phyloP scores from a whole-genome alignment of 495 filamentous ascomycete species.

The Podospora conica region DNA sequence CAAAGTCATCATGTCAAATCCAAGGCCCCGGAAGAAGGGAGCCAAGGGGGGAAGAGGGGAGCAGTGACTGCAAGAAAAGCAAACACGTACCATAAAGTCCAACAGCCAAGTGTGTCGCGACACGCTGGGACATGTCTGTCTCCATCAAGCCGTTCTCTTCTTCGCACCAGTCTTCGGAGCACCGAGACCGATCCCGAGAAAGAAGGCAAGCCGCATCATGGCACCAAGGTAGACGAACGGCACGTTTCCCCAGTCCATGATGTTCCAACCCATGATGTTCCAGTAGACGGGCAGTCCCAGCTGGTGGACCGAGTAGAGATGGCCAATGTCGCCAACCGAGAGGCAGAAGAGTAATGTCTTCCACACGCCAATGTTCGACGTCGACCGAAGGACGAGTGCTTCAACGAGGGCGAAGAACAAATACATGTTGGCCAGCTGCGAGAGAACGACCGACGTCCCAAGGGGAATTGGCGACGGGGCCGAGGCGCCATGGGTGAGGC shows the following conservation, averaged over 20 bases:
- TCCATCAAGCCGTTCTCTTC: slow-evolving; percentile 18
- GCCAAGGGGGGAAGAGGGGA: neutral
- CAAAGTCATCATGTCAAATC: neutral
- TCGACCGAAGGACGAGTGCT: slow-evolving; percentile 58
- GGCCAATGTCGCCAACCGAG: slow-evolving; percentile 61
- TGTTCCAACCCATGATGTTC: slow-evolving; percentile 52
- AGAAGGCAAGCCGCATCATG: slow-evolving; percentile 48
- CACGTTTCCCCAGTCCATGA: slow-evolving; percentile 61
- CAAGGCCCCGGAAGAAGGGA: neutral
- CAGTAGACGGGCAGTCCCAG: slow-evolving; percentile 52
- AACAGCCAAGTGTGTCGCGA: neutral
- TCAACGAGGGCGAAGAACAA: slow-evolving; percentile 64
- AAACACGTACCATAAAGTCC: neutral
- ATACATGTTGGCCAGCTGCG: slow-evolving; percentile 61
- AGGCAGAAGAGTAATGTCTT: slow-evolving; percentile 52
- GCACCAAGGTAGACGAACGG: slow-evolving; percentile 56
- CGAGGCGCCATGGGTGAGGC: slow-evolving; percentile 46
- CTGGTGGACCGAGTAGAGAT: slow-evolving; percentile 51
- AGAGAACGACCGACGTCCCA: slow-evolving; percentile 50
- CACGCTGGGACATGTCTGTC: neutral
- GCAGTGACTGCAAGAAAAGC: neutral
- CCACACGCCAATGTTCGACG: slow-evolving; percentile 59
- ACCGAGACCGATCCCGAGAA: slow-evolving; percentile 46
- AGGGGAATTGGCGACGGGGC: slow-evolving; percentile 35
- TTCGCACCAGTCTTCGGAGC: slow-evolving; percentile 11